Conservation (phyloP, 306 rosid genomes). For the Glycine latifolia region DNA sequence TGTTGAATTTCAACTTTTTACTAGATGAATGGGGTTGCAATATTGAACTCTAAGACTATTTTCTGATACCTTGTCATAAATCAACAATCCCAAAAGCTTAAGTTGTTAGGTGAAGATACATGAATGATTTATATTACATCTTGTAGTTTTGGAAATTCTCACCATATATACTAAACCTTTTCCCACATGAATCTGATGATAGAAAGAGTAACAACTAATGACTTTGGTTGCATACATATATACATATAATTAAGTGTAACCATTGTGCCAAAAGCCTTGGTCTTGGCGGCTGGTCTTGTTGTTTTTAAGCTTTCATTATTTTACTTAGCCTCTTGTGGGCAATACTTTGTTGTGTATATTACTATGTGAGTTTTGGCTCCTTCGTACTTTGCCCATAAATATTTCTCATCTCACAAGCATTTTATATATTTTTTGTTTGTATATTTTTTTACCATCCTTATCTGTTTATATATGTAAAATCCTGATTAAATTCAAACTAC, state of each 20-base stretch:
- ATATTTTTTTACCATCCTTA: constrained; percentile 54
- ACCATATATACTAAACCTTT: background rate
- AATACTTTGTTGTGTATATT: constrained; percentile 6
- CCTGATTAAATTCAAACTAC: constrained; percentile 33
- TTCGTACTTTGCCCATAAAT: background rate
- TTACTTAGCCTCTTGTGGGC: constrained; percentile 23
- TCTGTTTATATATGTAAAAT: constrained; percentile 6
- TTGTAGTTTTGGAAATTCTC: constrained; percentile 22
- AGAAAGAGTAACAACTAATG: constrained; percentile 11
- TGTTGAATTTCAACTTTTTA: background rate
- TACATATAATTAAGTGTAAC: background rate
- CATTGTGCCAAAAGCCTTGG: background rate
- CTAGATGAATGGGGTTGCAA: background rate
- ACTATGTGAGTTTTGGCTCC: constrained; percentile 10
- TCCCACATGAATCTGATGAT: background rate
- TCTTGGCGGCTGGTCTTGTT: constrained; percentile 12
- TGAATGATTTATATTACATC: background rate
- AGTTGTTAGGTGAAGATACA: background rate
- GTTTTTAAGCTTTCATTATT: constrained; percentile 13
- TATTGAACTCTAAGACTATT: background rate
- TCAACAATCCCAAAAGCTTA: background rate
- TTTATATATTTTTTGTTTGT: constrained; percentile 48
- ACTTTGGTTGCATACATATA: constrained; percentile 20
- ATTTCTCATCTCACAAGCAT: background rate
- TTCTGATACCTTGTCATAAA: background rate